These are phyloP conservation scores for Amaranthus cruentus DNA, from an alignment of 148 eudicot genomes.

Conservation along the genomic window DNA sequence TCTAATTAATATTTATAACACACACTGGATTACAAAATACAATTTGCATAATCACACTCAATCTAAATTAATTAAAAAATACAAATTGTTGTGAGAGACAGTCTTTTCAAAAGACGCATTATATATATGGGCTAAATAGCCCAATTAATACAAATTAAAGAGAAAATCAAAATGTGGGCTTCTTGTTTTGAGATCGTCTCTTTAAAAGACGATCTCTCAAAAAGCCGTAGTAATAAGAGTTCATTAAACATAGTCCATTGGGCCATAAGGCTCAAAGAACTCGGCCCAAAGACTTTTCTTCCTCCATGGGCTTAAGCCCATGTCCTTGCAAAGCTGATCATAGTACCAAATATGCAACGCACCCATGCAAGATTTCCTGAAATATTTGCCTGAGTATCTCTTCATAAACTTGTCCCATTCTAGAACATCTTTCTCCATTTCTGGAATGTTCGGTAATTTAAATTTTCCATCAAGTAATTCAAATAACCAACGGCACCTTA, in stretches of 20 bases:
- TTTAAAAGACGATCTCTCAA: no score
- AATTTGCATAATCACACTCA: no score
- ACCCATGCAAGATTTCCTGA: constrained; percentile 46
- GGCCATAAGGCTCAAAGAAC: constrained; percentile 58
- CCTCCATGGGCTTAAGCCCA: constrained; percentile 55
- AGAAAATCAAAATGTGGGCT: no score
- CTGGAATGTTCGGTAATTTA: constrained; percentile 42
- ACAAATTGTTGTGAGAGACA: no score
- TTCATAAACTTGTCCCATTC: constrained; percentile 48
- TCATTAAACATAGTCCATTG: constrained; percentile 26
- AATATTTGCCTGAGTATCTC: constrained; percentile 25
- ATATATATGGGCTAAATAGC: no score
- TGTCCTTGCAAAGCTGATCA: constrained; percentile 67
- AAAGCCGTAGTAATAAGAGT: no score
- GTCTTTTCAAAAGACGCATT: no score
- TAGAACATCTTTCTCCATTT: constrained; percentile 52
- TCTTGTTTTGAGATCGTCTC: no score
- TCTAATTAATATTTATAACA: no score
- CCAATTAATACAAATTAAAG: no score
- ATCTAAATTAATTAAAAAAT: no score
- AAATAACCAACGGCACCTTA: constrained; percentile 51
- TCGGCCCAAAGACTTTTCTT: constrained; percentile 48
- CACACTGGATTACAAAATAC: no score
- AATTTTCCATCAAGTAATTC: constrained; percentile 55
- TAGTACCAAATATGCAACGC: constrained; percentile 51